These are phyloP conservation scores for Colletotrichum sp. DNA, from an alignment of 2,329 filamentous ascomycete species.

Conservation along the genomic window DNA sequence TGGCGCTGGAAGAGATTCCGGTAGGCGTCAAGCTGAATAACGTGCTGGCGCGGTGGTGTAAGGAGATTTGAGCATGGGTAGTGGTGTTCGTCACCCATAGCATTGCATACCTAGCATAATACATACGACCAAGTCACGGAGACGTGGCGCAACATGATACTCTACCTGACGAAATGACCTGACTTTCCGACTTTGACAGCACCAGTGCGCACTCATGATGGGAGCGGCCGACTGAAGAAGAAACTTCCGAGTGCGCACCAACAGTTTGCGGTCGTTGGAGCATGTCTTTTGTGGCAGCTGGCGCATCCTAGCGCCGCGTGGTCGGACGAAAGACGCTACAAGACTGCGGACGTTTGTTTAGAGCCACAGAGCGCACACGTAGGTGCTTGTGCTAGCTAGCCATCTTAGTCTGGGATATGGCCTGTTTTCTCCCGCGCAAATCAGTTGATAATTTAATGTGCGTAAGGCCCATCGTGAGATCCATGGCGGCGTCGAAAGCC, in stretches of 20 bases:
- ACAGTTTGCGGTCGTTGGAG: not conserved
- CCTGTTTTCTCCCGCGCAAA: not conserved
- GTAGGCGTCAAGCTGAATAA: conserved; percentile 61
- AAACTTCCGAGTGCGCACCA: not conserved
- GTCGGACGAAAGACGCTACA: not conserved
- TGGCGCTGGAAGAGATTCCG: conserved; percentile 80
- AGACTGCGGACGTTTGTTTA: not conserved
- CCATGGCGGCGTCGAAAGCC: not conserved
- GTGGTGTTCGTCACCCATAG: not conserved
- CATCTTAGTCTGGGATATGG: not conserved
- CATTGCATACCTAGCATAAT: not conserved
- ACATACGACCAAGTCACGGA: not conserved
- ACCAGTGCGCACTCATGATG: not conserved
- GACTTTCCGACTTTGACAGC: not conserved
- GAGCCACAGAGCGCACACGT: not conserved
- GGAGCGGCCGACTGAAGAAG: not conserved
- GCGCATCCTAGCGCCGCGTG: not conserved
- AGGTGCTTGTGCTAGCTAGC: not conserved
- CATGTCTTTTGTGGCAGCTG: not conserved
- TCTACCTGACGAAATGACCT: not conserved
- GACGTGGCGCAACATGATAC: not conserved
- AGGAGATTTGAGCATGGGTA: conserved; percentile 60
- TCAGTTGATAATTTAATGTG: not conserved
- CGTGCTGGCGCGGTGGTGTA: conserved; percentile 76
- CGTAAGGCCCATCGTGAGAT: not conserved